Conservation (phyloP, 768 basidiomycete genomes). For the Podaxis sp. region DNA sequence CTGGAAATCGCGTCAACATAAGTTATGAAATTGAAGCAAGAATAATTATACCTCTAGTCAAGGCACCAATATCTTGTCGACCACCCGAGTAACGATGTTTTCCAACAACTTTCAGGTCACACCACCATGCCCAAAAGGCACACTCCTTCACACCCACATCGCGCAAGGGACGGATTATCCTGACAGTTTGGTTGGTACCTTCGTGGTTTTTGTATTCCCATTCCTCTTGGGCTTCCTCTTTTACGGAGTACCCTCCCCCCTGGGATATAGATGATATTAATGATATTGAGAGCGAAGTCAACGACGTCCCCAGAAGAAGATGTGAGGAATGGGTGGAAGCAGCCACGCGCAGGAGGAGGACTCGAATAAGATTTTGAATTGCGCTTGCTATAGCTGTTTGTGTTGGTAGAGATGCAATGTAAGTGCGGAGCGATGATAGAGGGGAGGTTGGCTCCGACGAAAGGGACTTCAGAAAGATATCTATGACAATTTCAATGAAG, state of each 20-base stretch:
- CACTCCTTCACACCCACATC: constrained; percentile 82
- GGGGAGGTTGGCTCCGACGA: constrained; percentile 25
- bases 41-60: constrained; percentile 62
- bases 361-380: constrained; percentile 56
- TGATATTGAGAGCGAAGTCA: constrained; percentile 76
- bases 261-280: constrained; percentile 73
- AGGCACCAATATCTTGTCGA: constrained; percentile 56
- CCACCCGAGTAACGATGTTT: constrained; percentile 31
- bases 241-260: constrained; percentile 71
- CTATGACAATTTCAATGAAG: constrained; percentile 19
- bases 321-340: constrained; percentile 62
- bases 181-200: constrained; percentile 30
- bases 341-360: constrained; percentile 72
- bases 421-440: constrained; percentile 37
- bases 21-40: not conserved
- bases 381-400: constrained; percentile 64
- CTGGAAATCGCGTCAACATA: constrained; percentile 31
- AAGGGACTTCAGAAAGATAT: constrained; percentile 27
- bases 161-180: constrained; percentile 64
- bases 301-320: constrained; percentile 71
- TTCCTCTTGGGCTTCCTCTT: constrained; percentile 69
- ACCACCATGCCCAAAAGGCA: constrained; percentile 77
- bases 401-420: constrained; percentile 69
- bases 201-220: constrained; percentile 38
- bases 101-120: constrained; percentile 44